These are phyloP conservation scores for Rubia occidens DNA, from an alignment of 305 asterid species.

Conservation along the genomic window DNA sequence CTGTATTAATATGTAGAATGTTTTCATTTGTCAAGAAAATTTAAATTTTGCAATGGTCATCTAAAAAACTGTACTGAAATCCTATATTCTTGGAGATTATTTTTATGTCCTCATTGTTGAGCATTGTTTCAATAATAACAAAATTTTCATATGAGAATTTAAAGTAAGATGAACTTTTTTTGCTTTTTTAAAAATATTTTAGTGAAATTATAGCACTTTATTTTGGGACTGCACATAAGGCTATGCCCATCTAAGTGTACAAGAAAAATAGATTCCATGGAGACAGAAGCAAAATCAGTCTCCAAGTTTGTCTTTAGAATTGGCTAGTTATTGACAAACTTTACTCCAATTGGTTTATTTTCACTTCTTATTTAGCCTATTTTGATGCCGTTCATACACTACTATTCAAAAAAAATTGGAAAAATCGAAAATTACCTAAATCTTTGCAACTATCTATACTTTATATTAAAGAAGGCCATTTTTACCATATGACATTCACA, in stretches of 20 bases:
- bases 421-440: no score
- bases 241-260: conserved; percentile 66
- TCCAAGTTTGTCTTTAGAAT: conserved; percentile 63
- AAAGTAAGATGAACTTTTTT: background rate
- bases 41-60: no score
- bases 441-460: no score
- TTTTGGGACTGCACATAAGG: conserved; percentile 54
- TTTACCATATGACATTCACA: no score
- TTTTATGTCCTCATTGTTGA: no score
- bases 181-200: background rate
- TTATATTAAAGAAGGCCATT: no score
- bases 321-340: conserved; percentile 13
- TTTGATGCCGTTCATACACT: background rate
- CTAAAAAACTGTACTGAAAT: no score
- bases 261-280: conserved; percentile 82
- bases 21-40: no score
- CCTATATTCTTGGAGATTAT: no score
- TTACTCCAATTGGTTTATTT: background rate
- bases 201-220: conserved; percentile 8
- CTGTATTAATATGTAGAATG: no score
- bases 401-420: background rate
- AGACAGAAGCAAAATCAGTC: conserved; percentile 80
- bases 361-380: background rate
- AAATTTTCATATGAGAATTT: background rate
- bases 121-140: no score